Conservation (phyloP, 768 basidiomycete genomes). For the Chalciporus piperatus region DNA sequence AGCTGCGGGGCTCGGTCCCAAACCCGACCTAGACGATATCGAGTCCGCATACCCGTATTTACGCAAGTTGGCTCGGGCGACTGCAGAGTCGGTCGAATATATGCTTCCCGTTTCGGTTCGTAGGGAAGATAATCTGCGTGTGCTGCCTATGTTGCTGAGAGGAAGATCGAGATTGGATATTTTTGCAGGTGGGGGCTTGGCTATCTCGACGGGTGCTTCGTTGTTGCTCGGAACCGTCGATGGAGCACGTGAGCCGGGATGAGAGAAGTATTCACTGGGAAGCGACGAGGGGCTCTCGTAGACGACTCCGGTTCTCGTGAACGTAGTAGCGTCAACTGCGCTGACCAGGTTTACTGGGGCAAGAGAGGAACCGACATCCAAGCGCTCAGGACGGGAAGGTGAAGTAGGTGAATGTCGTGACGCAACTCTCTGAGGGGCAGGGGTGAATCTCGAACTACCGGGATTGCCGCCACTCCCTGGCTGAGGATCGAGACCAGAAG, state of each 20-base stretch:
- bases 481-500: slow-evolving; percentile 11
- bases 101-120: slow-evolving; percentile 17
- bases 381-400: not conserved
- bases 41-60: too few species aligned
- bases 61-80: too few species aligned
- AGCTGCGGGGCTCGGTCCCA: too few species aligned
- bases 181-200: not conserved
- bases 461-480: not conserved
- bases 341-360: not conserved
- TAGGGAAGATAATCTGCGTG: not conserved
- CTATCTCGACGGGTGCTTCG: not conserved
- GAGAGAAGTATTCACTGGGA: not conserved
- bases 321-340: not conserved
- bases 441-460: slow-evolving; percentile 20
- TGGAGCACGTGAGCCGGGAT: not conserved
- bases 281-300: not conserved
- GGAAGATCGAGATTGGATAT: slow-evolving; percentile 7
- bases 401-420: slow-evolving; percentile 14
- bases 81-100: slow-evolving; percentile 25
- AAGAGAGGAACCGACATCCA: not conserved
- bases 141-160: not conserved
- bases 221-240: not conserved
- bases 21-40: too few species aligned
- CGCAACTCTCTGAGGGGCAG: slow-evolving; percentile 15
- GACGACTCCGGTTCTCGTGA: not conserved